phyloP scores from a whole-genome alignment of 2,329 filamentous ascomycete species.

The Ilyonectria destructans region DNA sequence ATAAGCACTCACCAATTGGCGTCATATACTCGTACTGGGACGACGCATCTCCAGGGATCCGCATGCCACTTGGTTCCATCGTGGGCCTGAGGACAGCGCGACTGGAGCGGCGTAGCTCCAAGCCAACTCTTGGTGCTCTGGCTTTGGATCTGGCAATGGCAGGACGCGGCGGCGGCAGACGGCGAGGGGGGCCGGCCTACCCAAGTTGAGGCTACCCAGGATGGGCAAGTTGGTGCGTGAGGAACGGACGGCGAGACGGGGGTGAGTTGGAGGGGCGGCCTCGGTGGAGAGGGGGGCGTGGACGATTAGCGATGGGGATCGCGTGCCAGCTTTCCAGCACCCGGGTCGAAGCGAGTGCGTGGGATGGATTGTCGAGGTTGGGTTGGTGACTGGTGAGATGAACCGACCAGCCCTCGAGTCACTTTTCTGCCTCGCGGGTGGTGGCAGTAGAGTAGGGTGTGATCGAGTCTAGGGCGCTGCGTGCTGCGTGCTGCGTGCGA shows the following conservation, averaged over 20 bases:
- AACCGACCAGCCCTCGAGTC: constrained; percentile 10
- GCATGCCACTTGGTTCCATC: constrained; percentile 61
- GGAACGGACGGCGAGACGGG: constrained; percentile 34
- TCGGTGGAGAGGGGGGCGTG: constrained; percentile 44
- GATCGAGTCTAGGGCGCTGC: constrained; percentile 17
- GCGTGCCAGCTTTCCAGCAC: constrained; percentile 43
- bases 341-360: constrained; percentile 19
- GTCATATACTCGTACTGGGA: constrained; percentile 63
- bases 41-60: constrained; percentile 63
- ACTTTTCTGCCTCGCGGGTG: constrained; percentile 10
- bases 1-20: constrained; percentile 69
- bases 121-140: constrained; percentile 36
- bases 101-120: constrained; percentile 43
- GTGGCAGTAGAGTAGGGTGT: constrained; percentile 2
- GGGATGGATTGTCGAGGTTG: constrained; percentile 25
- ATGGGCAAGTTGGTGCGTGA: constrained; percentile 50
- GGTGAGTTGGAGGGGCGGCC: constrained; percentile 43
- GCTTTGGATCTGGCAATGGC: constrained; percentile 34
- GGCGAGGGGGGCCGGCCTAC: constrained; percentile 36
- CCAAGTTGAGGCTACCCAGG: constrained; percentile 42
- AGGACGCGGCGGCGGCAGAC: constrained; percentile 34
- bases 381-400: constrained; percentile 19
- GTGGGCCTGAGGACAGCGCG: constrained; percentile 40
- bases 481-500: constrained; percentile 2
- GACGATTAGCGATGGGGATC: constrained; percentile 44